Evolutionary conservation across 108 stramenopile genomes (phyloP), one percentile per base, ranked within the genome.

Genomic region (Schizochytrium sp.): DNA sequence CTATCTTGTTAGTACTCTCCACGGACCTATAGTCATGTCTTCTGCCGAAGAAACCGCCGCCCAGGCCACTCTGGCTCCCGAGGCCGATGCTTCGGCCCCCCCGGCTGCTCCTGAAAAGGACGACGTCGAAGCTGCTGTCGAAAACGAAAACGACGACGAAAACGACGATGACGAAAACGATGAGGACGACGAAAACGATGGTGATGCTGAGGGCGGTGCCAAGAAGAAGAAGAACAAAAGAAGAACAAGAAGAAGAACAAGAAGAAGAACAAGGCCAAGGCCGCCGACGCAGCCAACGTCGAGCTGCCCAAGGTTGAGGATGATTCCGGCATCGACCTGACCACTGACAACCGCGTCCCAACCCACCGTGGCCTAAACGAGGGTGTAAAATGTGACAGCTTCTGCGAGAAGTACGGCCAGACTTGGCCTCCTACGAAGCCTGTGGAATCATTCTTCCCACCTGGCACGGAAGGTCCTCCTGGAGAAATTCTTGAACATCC

Each of bases 381-480:
- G 87, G 98, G 96, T 90, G 97, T 96, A 2, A 97, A 99, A 88
- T 97, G 95, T 91, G 97, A 97, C 88, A 95, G 96, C 41, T 92
- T 95, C 57, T 60, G 69, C 58, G 53, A 83, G 55, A 89, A 89
- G 83, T 94, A 97, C 69, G 98, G 98, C 15, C 99, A 99, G 94
- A 98, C 99, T 0, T 95, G 97, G 44, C 97, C 98, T 38, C 99
- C 99, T 12, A 95, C 99, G 58, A 97, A 97, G 61, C 97, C 97
- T 0, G 92, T 94, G 38, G 56, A 91, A 69, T 57, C 87, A 38
- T 53, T 87, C 56, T n/a, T 19, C 3, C 49, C 72, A 17, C 15
- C 88, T 10, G 61, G 46, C 42, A 61, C 87, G 49, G 55, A 61
- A 44, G 97, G 95, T 90, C 99, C 98, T 13, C 73, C 89, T 12